Evolutionary conservation across 2,329 filamentous ascomycete genomes (phyloP).

Genomic region (Hirsutella minnesotensis): DNA sequence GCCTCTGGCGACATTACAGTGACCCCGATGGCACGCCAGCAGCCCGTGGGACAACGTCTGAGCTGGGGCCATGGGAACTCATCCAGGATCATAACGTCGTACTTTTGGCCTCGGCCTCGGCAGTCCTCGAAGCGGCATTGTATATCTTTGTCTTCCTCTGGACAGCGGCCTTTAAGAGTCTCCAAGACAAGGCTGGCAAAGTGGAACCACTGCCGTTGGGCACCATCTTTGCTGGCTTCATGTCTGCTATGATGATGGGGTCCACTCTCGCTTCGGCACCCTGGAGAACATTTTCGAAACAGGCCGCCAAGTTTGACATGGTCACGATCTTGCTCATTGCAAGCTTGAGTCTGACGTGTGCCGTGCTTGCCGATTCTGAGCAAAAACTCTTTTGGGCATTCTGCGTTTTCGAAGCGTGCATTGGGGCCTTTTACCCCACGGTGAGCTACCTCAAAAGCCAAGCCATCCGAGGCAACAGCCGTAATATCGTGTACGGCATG

Average conservation of each 20-base stretch:
- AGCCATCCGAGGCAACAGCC: slow-evolving; percentile 38
- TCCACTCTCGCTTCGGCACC: slow-evolving; percentile 19
- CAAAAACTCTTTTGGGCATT: slow-evolving; percentile 40
- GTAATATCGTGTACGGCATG: slow-evolving; percentile 43
- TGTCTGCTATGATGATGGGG: slow-evolving; percentile 46
- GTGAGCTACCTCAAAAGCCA: slow-evolving; percentile 43
- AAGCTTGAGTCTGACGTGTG: slow-evolving; percentile 25
- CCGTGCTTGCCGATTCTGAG: slow-evolving; percentile 29
- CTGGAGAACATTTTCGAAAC: neutral
- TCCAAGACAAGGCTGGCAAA: slow-evolving; percentile 16
- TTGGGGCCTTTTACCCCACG: slow-evolving; percentile 46
- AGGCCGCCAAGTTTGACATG: slow-evolving; percentile 18
- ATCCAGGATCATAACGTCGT: slow-evolving; percentile 23
- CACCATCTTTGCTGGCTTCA: slow-evolving; percentile 43
- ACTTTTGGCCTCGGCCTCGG: slow-evolving; percentile 38
- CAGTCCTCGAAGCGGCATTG: slow-evolving; percentile 49
- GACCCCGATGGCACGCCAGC: slow-evolving; percentile 4
- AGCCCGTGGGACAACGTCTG: neutral
- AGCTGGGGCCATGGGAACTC: neutral
- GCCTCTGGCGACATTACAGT: neutral
- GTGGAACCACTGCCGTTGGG: slow-evolving; percentile 27
- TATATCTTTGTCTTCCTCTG: slow-evolving; percentile 55
- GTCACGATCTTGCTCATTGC: slow-evolving; percentile 20
- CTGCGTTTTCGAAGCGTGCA: slow-evolving; percentile 43
- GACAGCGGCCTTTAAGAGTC: slow-evolving; percentile 39